Conservation (phyloP, 495 filamentous ascomycete species). For the Podospora australis region DNA sequence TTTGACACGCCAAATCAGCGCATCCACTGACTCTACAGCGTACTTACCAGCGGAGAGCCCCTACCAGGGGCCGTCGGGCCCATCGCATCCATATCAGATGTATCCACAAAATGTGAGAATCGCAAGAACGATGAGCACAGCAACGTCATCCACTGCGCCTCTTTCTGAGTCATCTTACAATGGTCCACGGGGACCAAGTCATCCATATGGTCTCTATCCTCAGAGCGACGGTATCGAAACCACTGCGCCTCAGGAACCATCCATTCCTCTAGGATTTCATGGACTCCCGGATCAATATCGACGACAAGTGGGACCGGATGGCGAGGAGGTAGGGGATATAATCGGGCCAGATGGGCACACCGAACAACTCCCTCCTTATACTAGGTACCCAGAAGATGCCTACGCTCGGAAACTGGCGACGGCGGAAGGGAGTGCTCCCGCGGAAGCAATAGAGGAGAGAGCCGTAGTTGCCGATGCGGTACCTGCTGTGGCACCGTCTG, state of each 20-base stretch:
- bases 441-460: not conserved
- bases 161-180: conserved; percentile 53
- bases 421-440: not conserved
- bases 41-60: conserved; percentile 50
- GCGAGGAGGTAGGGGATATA: conserved; percentile 77
- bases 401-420: conserved; percentile 17
- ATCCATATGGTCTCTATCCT: conserved; percentile 78
- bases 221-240: conserved; percentile 52
- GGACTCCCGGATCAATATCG: conserved; percentile 59
- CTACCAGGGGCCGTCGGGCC: conserved; percentile 57
- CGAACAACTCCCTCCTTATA: conserved; percentile 86
- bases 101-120: conserved; percentile 68
- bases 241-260: conserved; percentile 7
- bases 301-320: conserved; percentile 65
- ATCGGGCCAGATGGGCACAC: conserved; percentile 87
- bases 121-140: conserved; percentile 58
- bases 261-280: conserved; percentile 70
- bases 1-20: conserved; percentile 23
- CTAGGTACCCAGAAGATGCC: conserved; percentile 31
- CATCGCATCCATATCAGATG: conserved; percentile 83
- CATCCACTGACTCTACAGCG: conserved; percentile 36
- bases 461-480: conserved; percentile 9
- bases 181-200: conserved; percentile 62
- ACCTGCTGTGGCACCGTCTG: not conserved
- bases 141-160: conserved; percentile 52